Conservation (phyloP, 371 early-diverging fungal species). For the Mortierella polycephala region DNA sequence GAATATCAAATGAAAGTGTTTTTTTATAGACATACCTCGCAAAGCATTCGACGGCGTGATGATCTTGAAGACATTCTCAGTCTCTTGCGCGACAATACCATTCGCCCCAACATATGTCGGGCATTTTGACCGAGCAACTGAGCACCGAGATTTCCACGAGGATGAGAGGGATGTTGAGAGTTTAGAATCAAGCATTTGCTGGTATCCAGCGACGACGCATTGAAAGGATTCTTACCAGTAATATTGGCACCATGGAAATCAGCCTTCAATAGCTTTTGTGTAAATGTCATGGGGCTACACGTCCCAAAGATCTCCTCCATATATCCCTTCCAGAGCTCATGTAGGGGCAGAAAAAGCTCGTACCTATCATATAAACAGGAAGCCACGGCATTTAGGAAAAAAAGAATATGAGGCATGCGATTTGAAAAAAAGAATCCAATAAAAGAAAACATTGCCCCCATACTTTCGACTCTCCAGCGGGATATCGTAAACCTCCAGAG, state of each 20-base stretch:
- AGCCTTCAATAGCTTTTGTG: constrained; percentile 80
- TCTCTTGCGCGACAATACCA: constrained; percentile 92
- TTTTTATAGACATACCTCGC: constrained; percentile 59
- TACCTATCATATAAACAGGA: constrained; percentile 54
- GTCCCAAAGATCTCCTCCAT: constrained; percentile 71
- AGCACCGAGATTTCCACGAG: neutral
- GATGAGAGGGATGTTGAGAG: neutral
- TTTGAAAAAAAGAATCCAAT: too few species aligned
- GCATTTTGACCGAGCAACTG: constrained; percentile 84
- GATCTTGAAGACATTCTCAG: constrained; percentile 86
- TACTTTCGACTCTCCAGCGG: constrained; percentile 63
- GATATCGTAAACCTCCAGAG: constrained; percentile 72
- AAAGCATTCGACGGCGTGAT: constrained; percentile 74
- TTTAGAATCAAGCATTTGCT: neutral
- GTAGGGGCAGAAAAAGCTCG: constrained; percentile 75
- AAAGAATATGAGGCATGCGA: neutral
- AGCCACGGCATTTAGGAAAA: neutral
- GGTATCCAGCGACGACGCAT: neutral
- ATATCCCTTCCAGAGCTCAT: constrained; percentile 86
- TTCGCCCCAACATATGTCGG: constrained; percentile 79
- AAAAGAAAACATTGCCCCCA: constrained; percentile 1
- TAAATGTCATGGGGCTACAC: constrained; percentile 53
- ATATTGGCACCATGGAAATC: constrained; percentile 88
- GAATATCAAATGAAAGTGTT: constrained; percentile 5
- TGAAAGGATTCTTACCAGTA: constrained; percentile 63